These are phyloP conservation scores for Phytopythium chamaehyphon DNA, from an alignment of 352 stramenopile genomes.

Conservation along the genomic window DNA sequence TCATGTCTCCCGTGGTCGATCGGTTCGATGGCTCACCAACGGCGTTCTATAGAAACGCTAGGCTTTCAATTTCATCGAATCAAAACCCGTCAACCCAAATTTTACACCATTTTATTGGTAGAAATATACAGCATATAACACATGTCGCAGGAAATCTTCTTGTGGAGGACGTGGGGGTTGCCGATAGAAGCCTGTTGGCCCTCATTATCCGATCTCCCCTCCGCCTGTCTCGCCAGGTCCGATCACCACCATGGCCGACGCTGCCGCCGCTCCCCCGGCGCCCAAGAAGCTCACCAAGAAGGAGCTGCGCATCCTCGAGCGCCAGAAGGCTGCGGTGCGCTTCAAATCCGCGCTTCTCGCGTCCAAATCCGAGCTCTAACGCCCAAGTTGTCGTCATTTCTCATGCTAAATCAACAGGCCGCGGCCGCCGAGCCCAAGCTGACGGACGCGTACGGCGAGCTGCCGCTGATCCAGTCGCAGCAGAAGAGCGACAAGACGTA, in stretches of 20 bases:
- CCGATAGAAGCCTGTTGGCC: too few relatives aligned
- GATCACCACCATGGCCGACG: slow-evolving; percentile 40
- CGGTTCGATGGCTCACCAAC: slow-evolving; percentile 8
- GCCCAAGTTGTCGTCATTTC: too few relatives aligned
- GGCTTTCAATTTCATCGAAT: slow-evolving; percentile 26
- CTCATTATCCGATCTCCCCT: slow-evolving; percentile 21
- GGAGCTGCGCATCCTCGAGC: slow-evolving; percentile 86
- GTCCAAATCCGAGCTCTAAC: background rate
- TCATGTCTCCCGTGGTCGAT: slow-evolving; percentile 18
- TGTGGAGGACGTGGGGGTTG: slow-evolving; percentile 5
- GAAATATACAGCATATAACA: background rate
- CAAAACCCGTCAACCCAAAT: slow-evolving; percentile 3
- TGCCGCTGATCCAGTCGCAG: slow-evolving; percentile 89
- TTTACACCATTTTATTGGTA: slow-evolving; percentile 12
- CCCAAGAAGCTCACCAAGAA: slow-evolving; percentile 89
- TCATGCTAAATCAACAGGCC: slow-evolving; percentile 15
- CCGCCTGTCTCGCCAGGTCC: background rate
- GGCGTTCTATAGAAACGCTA: slow-evolving; percentile 1
- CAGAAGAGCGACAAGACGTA: slow-evolving; percentile 77
- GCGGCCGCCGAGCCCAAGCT: slow-evolving; percentile 61
- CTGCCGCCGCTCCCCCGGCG: slow-evolving; percentile 2
- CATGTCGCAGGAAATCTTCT: slow-evolving; percentile 1
- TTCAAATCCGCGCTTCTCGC: background rate
- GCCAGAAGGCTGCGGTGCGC: slow-evolving; percentile 73
- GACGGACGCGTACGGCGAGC: slow-evolving; percentile 84